phyloP scores from a whole-genome alignment of 805 yeast genomes.

The Debaryomyces hansenii region DNA sequence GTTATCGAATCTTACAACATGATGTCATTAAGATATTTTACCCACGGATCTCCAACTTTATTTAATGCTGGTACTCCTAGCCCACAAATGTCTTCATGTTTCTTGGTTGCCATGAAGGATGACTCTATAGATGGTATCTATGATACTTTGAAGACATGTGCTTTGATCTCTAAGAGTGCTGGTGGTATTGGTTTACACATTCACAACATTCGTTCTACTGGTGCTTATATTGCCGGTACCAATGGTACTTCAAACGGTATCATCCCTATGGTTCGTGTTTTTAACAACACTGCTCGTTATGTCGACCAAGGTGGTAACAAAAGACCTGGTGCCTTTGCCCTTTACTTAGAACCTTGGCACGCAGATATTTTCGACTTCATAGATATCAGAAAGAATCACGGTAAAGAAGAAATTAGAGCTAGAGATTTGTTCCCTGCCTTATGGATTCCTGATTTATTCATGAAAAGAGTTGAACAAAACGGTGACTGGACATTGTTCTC shows the following conservation, averaged over 20 bases:
- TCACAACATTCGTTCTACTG: constrained; percentile 59
- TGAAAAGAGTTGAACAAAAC: constrained; percentile 59
- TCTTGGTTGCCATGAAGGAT: constrained; percentile 62
- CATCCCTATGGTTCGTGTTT: constrained; percentile 63
- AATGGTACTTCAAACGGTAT: constrained; percentile 65
- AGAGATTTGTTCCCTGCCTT: constrained; percentile 63
- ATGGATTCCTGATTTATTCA: constrained; percentile 64
- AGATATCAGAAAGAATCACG: constrained; percentile 62
- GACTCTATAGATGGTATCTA: constrained; percentile 65
- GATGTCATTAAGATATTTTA: constrained; percentile 60
- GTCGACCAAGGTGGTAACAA: constrained; percentile 69
- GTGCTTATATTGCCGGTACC: constrained; percentile 62
- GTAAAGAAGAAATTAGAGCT: constrained; percentile 63
- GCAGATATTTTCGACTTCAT: constrained; percentile 58
- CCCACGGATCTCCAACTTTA: constrained; percentile 63
- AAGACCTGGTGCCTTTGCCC: constrained; percentile 65
- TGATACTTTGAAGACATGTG: constrained; percentile 60
- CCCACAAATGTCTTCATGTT: constrained; percentile 63
- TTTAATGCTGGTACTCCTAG: constrained; percentile 63
- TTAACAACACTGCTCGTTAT: constrained; percentile 62
- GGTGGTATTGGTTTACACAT: constrained; percentile 66
- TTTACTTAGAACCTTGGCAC: constrained; percentile 65
- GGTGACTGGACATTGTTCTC: constrained; percentile 60
- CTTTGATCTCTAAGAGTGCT: constrained; percentile 61
- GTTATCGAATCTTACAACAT: constrained; percentile 57